These are phyloP conservation scores for Globisporangium camurandrum DNA, from an alignment of 352 stramenopile species.

Conservation along the genomic window DNA sequence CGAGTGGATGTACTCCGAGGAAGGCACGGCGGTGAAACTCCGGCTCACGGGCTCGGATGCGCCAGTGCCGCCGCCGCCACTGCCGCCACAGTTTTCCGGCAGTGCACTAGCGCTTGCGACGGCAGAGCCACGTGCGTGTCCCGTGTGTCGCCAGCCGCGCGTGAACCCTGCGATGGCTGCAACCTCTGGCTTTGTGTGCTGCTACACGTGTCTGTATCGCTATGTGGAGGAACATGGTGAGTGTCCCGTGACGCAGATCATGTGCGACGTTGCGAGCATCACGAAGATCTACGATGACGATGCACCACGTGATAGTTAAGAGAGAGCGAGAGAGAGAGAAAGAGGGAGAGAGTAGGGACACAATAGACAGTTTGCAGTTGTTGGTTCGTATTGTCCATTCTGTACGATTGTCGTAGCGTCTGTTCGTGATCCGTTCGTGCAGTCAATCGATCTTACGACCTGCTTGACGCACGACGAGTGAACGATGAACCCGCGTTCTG, in stretches of 20 bases:
- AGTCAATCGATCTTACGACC: no score
- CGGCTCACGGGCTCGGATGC: slow-evolving; percentile 42
- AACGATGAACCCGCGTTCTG: no score
- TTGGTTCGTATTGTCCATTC: background rate
- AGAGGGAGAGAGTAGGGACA: no score
- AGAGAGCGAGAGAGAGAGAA: no score
- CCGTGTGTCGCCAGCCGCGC: slow-evolving; percentile 60
- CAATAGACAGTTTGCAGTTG: background rate
- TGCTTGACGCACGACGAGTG: no score
- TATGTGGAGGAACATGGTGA: slow-evolving; percentile 61
- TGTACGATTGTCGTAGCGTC: background rate
- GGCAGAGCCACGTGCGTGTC: slow-evolving; percentile 45
- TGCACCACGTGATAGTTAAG: no score
- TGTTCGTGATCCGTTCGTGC: no score
- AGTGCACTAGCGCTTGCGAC: slow-evolving; percentile 38
- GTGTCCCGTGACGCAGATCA: slow-evolving; percentile 76
- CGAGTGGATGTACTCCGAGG: slow-evolving; percentile 87
- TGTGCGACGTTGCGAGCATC: slow-evolving; percentile 50
- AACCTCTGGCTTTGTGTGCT: slow-evolving; percentile 76
- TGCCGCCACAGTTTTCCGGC: slow-evolving; percentile 57
- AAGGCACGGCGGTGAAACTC: slow-evolving; percentile 52
- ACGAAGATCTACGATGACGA: slow-evolving; percentile 86
- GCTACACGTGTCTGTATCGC: slow-evolving; percentile 74
- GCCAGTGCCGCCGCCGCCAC: slow-evolving; percentile 61
- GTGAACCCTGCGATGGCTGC: slow-evolving; percentile 73